Percentiles rank a stretch among this genome's conserved stretches.
These are phyloP conservation scores for Boletus sp. DNA, from an alignment of 768 basidiomycete species.

Conservation along the genomic window DNA sequence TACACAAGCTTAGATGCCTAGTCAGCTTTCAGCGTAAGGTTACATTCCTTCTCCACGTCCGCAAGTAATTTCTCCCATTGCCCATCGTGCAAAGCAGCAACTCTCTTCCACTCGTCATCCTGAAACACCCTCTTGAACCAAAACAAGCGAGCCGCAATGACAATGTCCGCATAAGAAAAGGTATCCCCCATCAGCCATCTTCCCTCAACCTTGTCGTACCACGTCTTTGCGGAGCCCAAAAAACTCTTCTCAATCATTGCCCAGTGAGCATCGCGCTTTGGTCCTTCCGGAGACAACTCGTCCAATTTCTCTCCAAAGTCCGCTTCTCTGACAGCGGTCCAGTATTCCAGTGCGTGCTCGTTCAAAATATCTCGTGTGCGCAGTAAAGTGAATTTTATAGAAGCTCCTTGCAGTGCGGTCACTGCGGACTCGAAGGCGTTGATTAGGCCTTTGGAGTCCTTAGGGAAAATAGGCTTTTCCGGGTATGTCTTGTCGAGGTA, in stretches of 20 bases:
- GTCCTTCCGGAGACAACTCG: slow-evolving; percentile 37
- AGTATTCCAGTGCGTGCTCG: slow-evolving; percentile 37
- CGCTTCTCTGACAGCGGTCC: slow-evolving; percentile 33
- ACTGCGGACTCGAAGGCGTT: slow-evolving; percentile 11
- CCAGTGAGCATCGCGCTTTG: slow-evolving; percentile 32
- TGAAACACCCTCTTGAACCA: slow-evolving; percentile 18
- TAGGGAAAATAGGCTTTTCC: slow-evolving; percentile 28
- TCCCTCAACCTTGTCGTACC: slow-evolving; percentile 25
- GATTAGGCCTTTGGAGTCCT: slow-evolving; percentile 23
- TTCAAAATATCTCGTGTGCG: slow-evolving; percentile 29
- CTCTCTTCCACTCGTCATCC: slow-evolving; percentile 26
- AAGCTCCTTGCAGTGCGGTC: not conserved
- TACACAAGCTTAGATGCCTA: not conserved
- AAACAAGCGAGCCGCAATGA: slow-evolving; percentile 14
- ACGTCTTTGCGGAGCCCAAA: slow-evolving; percentile 8
- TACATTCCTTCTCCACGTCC: slow-evolving; percentile 28
- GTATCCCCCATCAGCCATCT: slow-evolving; percentile 31
- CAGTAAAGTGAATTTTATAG: slow-evolving; percentile 16
- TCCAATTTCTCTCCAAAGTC: slow-evolving; percentile 38
- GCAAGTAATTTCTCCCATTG: slow-evolving; percentile 26
- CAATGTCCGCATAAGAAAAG: slow-evolving; percentile 32
- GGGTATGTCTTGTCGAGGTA: slow-evolving; percentile 39
- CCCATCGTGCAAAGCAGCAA: slow-evolving; percentile 26
- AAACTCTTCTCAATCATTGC: slow-evolving; percentile 10
- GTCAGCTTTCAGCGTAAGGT: not conserved